Evolutionary conservation across 2,329 filamentous ascomycete species (phyloP).

Genomic region (Talaromyces albobiverticillius): DNA sequence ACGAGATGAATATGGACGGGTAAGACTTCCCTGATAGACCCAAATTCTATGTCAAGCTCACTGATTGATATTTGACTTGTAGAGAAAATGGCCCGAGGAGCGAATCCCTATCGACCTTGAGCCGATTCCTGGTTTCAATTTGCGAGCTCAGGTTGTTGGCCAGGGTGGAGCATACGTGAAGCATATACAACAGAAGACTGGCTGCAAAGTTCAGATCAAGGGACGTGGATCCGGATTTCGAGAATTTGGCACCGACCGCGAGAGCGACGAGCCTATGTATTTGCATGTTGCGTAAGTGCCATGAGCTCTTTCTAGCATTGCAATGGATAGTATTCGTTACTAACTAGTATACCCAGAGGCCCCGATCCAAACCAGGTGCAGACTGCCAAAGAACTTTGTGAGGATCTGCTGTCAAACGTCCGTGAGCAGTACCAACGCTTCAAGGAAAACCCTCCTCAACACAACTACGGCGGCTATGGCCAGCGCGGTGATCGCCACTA

Average conservation of each 20-base stretch:
- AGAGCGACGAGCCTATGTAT: slow-evolving; percentile 96
- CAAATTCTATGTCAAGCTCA: neutral
- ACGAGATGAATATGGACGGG: slow-evolving; percentile 84
- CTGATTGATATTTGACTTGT: slow-evolving; percentile 1
- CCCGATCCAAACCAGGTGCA: slow-evolving; percentile 84
- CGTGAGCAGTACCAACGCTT: slow-evolving; percentile 86
- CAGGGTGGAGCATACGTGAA: slow-evolving; percentile 95
- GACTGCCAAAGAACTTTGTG: slow-evolving; percentile 81
- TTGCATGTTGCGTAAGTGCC: slow-evolving; percentile 82
- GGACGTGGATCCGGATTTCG: slow-evolving; percentile 92
- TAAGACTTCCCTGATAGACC: slow-evolving; percentile 41
- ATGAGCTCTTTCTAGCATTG: neutral
- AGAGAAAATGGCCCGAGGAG: slow-evolving; percentile 99
- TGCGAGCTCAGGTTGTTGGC: slow-evolving; percentile 93
- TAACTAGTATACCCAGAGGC: slow-evolving; percentile 60
- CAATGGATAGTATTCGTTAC: slow-evolving; percentile 14
- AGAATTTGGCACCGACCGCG: slow-evolving; percentile 79
- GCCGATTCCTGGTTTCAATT: slow-evolving; percentile 88
- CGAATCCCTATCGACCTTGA: slow-evolving; percentile 89
- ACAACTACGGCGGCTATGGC: slow-evolving; percentile 59
- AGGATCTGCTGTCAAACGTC: slow-evolving; percentile 83
- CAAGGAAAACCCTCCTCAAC: slow-evolving; percentile 73
- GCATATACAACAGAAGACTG: slow-evolving; percentile 93
- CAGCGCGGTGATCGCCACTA: slow-evolving; percentile 48
- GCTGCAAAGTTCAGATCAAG: slow-evolving; percentile 97